These are phyloP conservation scores for Spergularia azorica DNA, from an alignment of 179 eudicot genomes.

Conservation along the genomic window DNA sequence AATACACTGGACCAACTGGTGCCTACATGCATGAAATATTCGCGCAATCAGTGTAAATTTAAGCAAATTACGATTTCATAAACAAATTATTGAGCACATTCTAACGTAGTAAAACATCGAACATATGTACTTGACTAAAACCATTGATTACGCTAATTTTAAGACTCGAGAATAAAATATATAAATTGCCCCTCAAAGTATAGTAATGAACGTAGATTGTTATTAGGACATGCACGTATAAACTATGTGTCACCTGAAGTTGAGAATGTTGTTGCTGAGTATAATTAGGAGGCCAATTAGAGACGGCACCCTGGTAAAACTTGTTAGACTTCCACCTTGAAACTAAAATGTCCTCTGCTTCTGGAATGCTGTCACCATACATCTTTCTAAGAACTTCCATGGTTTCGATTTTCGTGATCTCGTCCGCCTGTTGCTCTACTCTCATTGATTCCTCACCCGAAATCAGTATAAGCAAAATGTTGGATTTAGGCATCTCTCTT, in stretches of 20 bases:
- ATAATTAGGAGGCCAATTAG: conserved; percentile 28
- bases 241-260: conserved; percentile 13
- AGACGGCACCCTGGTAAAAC: conserved; percentile 27
- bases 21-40: not conserved
- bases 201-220: not conserved
- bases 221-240: too few species aligned
- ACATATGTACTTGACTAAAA: too few species aligned
- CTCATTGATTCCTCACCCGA: conserved; percentile 27
- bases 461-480: conserved; percentile 19
- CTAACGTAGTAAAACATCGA: too few species aligned
- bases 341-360: conserved; percentile 16
- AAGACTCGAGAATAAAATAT: too few species aligned
- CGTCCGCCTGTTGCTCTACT: conserved; percentile 26
- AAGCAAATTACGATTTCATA: too few species aligned
- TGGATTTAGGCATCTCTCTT: conserved; percentile 22
- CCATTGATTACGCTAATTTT: too few species aligned
- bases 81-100: too few species aligned
- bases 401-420: conserved; percentile 20
- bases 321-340: conserved; percentile 27
- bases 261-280: conserved; percentile 13
- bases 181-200: too few species aligned
- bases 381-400: conserved; percentile 30
- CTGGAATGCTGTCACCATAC: conserved; percentile 23
- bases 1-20: conserved; percentile 23
- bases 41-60: too few species aligned